Percentiles rank a stretch among this genome's conserved stretches.
Evolutionary conservation across 257 asterid species (phyloP).

Genomic region (Apocynum venetum): DNA sequence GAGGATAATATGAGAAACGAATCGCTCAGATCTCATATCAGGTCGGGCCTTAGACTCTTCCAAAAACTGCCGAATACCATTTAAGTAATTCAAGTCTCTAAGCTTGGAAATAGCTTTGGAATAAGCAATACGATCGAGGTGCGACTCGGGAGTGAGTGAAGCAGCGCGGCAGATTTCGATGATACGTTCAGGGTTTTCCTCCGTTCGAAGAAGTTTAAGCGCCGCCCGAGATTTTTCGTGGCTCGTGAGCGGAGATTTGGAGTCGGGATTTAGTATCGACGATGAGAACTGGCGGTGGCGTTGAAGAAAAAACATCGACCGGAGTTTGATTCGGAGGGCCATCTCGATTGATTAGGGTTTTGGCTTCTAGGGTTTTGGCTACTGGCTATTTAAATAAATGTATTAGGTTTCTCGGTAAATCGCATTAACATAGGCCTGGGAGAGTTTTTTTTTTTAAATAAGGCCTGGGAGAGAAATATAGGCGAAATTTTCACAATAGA

Average conservation of each 20-base stretch:
- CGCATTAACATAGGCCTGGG: too few relatives aligned
- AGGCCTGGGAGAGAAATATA: too few relatives aligned
- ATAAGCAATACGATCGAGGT: conserved; percentile 64
- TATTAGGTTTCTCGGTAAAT: too few relatives aligned
- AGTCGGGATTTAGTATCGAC: conserved; percentile 38
- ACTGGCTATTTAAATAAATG: too few relatives aligned
- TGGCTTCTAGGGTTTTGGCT: conserved; percentile 16
- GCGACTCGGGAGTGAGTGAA: conserved; percentile 59
- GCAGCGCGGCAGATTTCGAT: conserved; percentile 73
- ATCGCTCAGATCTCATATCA: conserved; percentile 41
- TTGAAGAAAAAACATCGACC: conserved; percentile 22
- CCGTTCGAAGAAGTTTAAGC: conserved; percentile 59
- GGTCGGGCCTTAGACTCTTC: conserved; percentile 47
- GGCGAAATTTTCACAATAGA: too few relatives aligned
- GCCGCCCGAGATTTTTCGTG: conserved; percentile 64
- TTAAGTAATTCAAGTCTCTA: conserved; percentile 36
- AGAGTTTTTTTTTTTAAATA: too few relatives aligned
- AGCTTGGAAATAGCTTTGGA: conserved; percentile 56
- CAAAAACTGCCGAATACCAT: conserved; percentile 52
- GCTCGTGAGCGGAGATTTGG: conserved; percentile 38
- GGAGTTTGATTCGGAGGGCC: conserved; percentile 57
- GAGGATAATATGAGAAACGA: conserved; percentile 49
- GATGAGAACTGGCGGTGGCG: conserved; percentile 37
- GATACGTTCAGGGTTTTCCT: conserved; percentile 76
- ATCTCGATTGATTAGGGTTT: conserved; percentile 20